Conservation (phyloP, 805 yeast species). For the Tetrapisispora namnaoensis region DNA sequence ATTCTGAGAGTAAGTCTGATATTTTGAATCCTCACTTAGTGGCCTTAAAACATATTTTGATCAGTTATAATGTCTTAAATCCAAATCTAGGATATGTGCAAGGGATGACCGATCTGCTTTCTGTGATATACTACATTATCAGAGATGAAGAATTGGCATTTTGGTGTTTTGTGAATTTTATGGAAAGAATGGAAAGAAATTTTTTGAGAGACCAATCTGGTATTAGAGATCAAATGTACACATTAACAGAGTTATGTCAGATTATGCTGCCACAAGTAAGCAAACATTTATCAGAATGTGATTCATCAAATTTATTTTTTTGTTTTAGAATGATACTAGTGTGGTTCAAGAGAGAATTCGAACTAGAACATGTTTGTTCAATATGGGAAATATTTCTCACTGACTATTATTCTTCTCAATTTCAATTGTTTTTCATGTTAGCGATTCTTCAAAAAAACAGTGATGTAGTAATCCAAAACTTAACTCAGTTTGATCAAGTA, state of each 20-base stretch:
- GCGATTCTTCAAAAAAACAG: slow-evolving; percentile 86
- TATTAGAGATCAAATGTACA: slow-evolving; percentile 78
- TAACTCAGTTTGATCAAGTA: slow-evolving; percentile 80
- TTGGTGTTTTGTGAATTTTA: slow-evolving; percentile 79
- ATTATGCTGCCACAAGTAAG: slow-evolving; percentile 82
- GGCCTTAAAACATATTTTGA: slow-evolving; percentile 62
- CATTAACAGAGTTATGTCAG: slow-evolving; percentile 76
- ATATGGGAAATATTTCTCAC: slow-evolving; percentile 96
- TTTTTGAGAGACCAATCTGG: slow-evolving; percentile 88
- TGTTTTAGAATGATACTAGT: slow-evolving; percentile 91
- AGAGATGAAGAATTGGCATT: slow-evolving; percentile 73
- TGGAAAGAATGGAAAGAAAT: slow-evolving; percentile 94
- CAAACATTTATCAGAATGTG: slow-evolving; percentile 76
- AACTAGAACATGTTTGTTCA: slow-evolving; percentile 61
- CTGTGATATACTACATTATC: slow-evolving; percentile 63
- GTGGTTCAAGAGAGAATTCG: slow-evolving; percentile 89
- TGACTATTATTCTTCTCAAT: slow-evolving; percentile 76
- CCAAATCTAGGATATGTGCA: slow-evolving; percentile 87
- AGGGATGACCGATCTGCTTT: slow-evolving; percentile 91
- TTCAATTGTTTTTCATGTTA: slow-evolving; percentile 76
- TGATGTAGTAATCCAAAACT: slow-evolving; percentile 60
- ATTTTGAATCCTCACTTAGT: slow-evolving; percentile 70
- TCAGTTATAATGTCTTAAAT: slow-evolving; percentile 81
- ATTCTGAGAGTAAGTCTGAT: slow-evolving; percentile 9
- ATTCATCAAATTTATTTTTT: slow-evolving; percentile 82